Conservation (phyloP, 306 rosid species). For the Casuarina cunninghamiana region DNA sequence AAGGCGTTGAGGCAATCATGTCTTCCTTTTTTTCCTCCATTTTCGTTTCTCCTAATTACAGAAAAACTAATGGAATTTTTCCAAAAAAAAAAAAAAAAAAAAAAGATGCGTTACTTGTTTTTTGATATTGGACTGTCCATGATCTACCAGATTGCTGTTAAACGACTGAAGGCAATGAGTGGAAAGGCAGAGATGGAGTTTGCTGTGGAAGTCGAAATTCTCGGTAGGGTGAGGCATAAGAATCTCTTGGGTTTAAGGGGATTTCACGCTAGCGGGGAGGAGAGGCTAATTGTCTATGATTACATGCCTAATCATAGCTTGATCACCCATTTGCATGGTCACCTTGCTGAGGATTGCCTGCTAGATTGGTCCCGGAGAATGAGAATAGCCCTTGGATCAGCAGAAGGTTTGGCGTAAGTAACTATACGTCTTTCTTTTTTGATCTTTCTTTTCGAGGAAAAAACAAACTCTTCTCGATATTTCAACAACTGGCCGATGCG, state of each 20-base stretch:
- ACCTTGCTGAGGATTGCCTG: slow-evolving; percentile 51
- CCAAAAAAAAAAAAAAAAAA: background rate
- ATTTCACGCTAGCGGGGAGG: slow-evolving; percentile 83
- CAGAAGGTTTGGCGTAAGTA: slow-evolving; percentile 78
- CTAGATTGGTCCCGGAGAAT: slow-evolving; percentile 77
- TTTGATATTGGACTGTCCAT: background rate
- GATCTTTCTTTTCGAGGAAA: background rate
- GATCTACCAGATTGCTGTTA: slow-evolving; percentile 77
- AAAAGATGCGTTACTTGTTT: background rate
- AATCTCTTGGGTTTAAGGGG: slow-evolving; percentile 83
- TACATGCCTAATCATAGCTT: slow-evolving; percentile 90
- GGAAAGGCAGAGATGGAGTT: slow-evolving; percentile 98
- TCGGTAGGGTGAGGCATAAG: slow-evolving; percentile 84
- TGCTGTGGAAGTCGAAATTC: slow-evolving; percentile 94
- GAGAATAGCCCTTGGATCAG: slow-evolving; percentile 73
- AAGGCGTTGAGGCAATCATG: slow-evolving; percentile 64
- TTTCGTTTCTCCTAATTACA: background rate
- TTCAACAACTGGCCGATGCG: slow-evolving; percentile 11
- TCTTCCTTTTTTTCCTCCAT: slow-evolving; percentile 4
- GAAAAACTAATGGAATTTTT: background rate
- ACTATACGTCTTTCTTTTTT: background rate
- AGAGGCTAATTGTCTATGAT: slow-evolving; percentile 82
- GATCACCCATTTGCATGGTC: slow-evolving; percentile 82
- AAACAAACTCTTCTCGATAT: background rate
- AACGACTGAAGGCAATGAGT: slow-evolving; percentile 75